Conservation (phyloP, 2,329 filamentous ascomycete species). For the Sporothrix schenckii region DNA sequence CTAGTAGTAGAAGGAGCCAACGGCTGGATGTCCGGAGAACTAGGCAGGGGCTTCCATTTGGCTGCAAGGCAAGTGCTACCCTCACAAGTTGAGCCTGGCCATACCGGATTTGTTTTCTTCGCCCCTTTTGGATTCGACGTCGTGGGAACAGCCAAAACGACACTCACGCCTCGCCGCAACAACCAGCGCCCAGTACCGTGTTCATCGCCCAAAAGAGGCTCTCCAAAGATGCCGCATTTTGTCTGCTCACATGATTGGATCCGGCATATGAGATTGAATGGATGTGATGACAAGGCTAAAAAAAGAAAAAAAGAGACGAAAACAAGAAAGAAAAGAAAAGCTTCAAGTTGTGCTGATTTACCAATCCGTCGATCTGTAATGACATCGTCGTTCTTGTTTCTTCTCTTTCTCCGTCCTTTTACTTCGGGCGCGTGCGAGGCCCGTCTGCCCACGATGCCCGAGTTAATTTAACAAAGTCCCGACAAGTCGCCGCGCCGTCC, state of each 20-base stretch:
- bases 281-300: background rate
- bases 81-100: no score
- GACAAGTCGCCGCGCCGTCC: constrained; percentile 26
- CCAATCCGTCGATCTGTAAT: background rate
- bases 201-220: background rate
- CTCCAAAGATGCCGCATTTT: background rate
- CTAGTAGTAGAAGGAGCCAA: background rate
- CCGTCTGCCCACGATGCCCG: background rate
- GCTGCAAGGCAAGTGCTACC: constrained; percentile 3
- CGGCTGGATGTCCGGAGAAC: background rate
- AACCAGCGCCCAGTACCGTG: background rate
- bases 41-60: background rate
- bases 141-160: background rate
- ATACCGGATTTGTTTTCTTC: background rate
- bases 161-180: background rate
- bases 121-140: background rate
- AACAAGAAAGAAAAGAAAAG: background rate
- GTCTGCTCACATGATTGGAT: background rate
- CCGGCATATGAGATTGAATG: constrained; percentile 8
- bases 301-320: background rate
- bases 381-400: background rate
- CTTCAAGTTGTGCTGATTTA: background rate
- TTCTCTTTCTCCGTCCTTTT: background rate
- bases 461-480: constrained; percentile 26
- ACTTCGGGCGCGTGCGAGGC: background rate